These are phyloP conservation scores for Naganishia sp. DNA, from an alignment of 1,284 basidiomycete species.

Conservation along the genomic window DNA sequence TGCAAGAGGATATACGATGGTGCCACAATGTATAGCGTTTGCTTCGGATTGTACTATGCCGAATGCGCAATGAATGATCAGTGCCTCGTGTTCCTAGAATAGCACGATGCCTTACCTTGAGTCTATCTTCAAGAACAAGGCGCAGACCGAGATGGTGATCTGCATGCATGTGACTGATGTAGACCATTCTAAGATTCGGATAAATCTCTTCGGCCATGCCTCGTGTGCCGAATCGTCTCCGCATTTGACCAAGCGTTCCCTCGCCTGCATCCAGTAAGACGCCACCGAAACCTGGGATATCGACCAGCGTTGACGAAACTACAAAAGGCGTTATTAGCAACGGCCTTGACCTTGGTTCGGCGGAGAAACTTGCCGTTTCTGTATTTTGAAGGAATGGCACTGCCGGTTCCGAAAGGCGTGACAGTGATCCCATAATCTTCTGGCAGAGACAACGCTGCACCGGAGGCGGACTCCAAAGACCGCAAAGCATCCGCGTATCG, in stretches of 20 bases:
- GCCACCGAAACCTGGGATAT: conserved; percentile 67
- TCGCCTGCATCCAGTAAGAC: conserved; percentile 89
- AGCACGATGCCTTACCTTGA: conserved; percentile 58
- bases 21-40: conserved; percentile 69
- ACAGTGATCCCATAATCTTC: conserved; percentile 69
- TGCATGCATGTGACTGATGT: conserved; percentile 85
- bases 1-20: conserved; percentile 49
- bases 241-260: conserved; percentile 86
- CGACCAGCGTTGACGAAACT: conserved; percentile 76
- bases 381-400: conserved; percentile 78
- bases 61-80: conserved; percentile 58
- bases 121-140: conserved; percentile 71
- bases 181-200: conserved; percentile 74
- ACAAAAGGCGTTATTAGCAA: conserved; percentile 7
- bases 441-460: not conserved
- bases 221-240: conserved; percentile 70
- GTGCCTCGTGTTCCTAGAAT: not conserved
- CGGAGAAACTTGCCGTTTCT: conserved; percentile 67
- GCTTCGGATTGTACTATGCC: conserved; percentile 53
- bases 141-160: conserved; percentile 89
- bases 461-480: conserved; percentile 34
- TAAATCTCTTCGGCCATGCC: conserved; percentile 57
- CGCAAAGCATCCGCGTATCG: conserved; percentile 37
- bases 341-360: not conserved
- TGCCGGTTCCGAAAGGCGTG: conserved; percentile 83